phyloP scores from a whole-genome alignment of 139 green algal genomes.

The Micractinium conductrix region DNA sequence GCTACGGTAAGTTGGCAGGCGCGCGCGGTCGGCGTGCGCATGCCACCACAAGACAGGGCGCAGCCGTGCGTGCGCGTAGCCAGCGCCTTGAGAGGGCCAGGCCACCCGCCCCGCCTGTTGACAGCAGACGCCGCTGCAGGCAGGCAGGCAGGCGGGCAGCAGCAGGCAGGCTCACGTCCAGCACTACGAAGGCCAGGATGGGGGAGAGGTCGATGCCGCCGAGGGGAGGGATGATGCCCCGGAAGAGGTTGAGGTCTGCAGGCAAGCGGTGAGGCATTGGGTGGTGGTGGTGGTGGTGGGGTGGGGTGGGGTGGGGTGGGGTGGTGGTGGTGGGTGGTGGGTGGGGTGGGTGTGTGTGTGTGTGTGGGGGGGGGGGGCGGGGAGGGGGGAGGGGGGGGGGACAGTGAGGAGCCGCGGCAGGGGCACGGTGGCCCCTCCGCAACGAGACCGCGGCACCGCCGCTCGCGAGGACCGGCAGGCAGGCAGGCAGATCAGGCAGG shows the following conservation, averaged over 20 bases:
- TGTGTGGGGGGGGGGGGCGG: background rate
- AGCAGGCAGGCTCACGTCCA: conserved; percentile 89
- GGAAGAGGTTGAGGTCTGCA: conserved; percentile 93
- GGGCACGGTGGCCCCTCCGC: too few relatives aligned
- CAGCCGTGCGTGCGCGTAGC: background rate
- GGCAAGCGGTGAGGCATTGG: background rate
- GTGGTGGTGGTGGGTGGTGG: background rate
- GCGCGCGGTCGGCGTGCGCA: too few relatives aligned
- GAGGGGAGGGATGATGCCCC: conserved; percentile 95
- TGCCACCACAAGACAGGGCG: background rate
- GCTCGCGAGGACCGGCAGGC: too few relatives aligned
- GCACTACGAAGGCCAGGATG: conserved; percentile 95
- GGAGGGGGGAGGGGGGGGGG: background rate
- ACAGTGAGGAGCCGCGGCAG: too few relatives aligned
- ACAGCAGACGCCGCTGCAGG: too few relatives aligned
- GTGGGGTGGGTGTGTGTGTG: background rate
- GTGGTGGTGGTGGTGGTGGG: background rate
- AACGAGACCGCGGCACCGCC: too few relatives aligned
- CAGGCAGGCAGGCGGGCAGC: too few relatives aligned
- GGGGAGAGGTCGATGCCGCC: conserved; percentile 88
- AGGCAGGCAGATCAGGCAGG: too few relatives aligned
- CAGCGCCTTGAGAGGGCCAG: background rate
- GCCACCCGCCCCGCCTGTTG: too few relatives aligned
- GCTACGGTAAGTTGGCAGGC: too few relatives aligned
- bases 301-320: background rate